phyloP scores from a whole-genome alignment of 1,284 basidiomycete species.

The Cryptococcus sp. region DNA sequence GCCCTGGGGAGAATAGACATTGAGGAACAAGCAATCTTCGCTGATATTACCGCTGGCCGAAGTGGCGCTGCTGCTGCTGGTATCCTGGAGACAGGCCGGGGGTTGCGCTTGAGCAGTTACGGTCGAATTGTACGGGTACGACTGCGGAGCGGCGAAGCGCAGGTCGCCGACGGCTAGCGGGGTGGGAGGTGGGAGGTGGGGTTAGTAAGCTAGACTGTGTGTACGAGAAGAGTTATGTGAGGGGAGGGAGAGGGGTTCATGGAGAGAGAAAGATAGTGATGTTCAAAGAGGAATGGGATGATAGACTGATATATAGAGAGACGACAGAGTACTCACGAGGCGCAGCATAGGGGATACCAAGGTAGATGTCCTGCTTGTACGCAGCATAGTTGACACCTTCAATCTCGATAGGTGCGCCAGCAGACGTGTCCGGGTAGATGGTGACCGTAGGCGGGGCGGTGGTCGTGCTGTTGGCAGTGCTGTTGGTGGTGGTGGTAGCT shows the following conservation, averaged over 20 bases:
- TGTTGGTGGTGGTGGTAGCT: not conserved
- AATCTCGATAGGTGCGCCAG: not conserved
- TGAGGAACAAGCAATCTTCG: constrained; percentile 55
- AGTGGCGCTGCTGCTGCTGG: not conserved
- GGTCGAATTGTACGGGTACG: constrained; percentile 9
- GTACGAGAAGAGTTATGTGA: constrained; percentile 29
- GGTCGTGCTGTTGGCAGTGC: not conserved
- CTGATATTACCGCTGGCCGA: constrained; percentile 14
- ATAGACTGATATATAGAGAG: not conserved
- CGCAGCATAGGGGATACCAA: constrained; percentile 68
- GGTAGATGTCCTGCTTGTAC: constrained; percentile 33
- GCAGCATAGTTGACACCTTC: not conserved
- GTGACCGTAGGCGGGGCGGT: constrained; percentile 1
- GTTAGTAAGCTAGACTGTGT: constrained; percentile 8
- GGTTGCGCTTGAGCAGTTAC: constrained; percentile 8
- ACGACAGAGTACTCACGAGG: constrained; percentile 51
- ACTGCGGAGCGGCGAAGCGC: constrained; percentile 54
- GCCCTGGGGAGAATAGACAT: constrained; percentile 44
- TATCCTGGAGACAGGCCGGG: constrained; percentile 24
- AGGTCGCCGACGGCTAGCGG: constrained; percentile 53
- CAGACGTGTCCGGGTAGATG: constrained; percentile 4
- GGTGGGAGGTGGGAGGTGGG: constrained; percentile 56
- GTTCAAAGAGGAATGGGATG: too few relatives aligned
- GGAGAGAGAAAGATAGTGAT: too few relatives aligned
- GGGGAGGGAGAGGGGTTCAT: too few relatives aligned